These are phyloP conservation scores for Tolypocladium guangdongense DNA, from an alignment of 2,329 filamentous ascomycete genomes.

Conservation along the genomic window DNA sequence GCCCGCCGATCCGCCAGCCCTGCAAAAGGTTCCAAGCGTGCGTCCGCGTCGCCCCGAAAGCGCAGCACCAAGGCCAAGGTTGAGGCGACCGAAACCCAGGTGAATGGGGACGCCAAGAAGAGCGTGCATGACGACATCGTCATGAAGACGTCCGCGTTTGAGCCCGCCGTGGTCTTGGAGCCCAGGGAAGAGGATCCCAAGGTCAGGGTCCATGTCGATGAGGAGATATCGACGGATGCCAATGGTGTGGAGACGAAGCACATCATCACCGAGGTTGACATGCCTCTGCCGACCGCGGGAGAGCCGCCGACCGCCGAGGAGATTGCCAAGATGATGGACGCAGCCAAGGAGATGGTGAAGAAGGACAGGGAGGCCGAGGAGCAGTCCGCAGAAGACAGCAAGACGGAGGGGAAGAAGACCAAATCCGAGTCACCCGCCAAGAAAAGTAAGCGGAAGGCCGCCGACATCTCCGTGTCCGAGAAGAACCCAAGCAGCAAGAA, in stretches of 20 bases:
- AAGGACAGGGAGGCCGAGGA: conserved; percentile 41
- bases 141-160: conserved; percentile 38
- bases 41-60: conserved; percentile 44
- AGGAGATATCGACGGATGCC: conserved; percentile 43
- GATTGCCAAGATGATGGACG: conserved; percentile 70
- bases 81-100: conserved; percentile 22
- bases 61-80: conserved; percentile 34
- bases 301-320: conserved; percentile 67
- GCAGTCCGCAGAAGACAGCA: conserved; percentile 27
- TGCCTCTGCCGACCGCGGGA: conserved; percentile 48
- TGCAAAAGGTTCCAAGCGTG: conserved; percentile 36
- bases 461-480: conserved; percentile 58
- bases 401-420: conserved; percentile 23
- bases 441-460: conserved; percentile 62
- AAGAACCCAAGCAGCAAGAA: conserved; percentile 33
- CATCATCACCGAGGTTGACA: conserved; percentile 65
- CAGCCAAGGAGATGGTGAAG: conserved; percentile 81
- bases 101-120: conserved; percentile 20
- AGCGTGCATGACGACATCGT: conserved; percentile 21
- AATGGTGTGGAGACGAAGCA: conserved; percentile 55
- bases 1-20: conserved; percentile 48
- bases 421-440: conserved; percentile 31
- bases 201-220: conserved; percentile 60
- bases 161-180: conserved; percentile 36
- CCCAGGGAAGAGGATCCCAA: conserved; percentile 45